These are phyloP conservation scores for Agastache rugosa DNA, from an alignment of 257 asterid species.

Conservation along the genomic window DNA sequence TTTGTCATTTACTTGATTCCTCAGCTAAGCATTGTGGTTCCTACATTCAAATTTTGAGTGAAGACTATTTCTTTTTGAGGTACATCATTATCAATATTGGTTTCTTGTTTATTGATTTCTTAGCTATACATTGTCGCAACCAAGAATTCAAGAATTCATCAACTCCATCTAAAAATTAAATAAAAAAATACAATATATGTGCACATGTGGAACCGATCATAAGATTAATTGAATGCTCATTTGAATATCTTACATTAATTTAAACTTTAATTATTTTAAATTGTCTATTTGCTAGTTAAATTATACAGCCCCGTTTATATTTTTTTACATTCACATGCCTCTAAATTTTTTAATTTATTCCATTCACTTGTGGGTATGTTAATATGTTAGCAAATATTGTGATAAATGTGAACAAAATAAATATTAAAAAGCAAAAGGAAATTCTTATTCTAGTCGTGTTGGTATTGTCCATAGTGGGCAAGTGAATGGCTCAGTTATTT, in stretches of 20 bases:
- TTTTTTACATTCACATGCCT: too few species aligned
- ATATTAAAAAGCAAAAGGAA: background rate
- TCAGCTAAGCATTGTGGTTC: constrained; percentile 9
- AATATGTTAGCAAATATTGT: background rate
- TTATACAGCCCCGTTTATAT: too few species aligned
- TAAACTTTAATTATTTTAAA: background rate
- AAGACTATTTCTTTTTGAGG: background rate
- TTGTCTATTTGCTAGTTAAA: too few species aligned
- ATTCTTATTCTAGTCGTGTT: background rate
- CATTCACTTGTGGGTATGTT: background rate
- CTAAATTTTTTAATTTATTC: background rate
- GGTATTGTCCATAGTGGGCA: background rate
- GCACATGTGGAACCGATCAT: background rate
- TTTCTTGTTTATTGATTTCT: too few species aligned
- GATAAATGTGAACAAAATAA: background rate
- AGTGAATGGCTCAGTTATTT: background rate
- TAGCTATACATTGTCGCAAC: too few species aligned
- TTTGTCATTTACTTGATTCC: constrained; percentile 33
- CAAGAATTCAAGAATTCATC: background rate
- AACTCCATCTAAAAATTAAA: background rate
- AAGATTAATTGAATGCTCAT: background rate
- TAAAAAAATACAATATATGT: too few species aligned
- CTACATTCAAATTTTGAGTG: constrained; percentile 31
- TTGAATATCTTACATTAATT: background rate
- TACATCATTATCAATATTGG: background rate